phyloP scores from a whole-genome alignment of 768 basidiomycete genomes.

The Tephrocybe sp. region DNA sequence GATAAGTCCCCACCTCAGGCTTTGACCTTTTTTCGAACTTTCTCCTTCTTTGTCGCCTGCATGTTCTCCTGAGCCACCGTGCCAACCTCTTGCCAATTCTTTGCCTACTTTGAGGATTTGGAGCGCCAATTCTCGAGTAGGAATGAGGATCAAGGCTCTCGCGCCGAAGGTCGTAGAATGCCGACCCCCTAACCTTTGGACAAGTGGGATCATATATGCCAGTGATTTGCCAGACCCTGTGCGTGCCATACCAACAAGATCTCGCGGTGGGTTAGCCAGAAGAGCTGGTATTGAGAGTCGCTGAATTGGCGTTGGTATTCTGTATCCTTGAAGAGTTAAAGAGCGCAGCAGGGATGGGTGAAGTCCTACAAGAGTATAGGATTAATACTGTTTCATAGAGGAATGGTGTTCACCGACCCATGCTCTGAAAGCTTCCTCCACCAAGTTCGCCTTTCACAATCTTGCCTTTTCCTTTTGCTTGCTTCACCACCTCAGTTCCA shows the following conservation, averaged over 20 bases:
- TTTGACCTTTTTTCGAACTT: conserved; percentile 56
- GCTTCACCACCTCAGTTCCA: conserved; percentile 77
- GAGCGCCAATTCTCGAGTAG: conserved; percentile 90
- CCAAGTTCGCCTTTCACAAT: conserved; percentile 77
- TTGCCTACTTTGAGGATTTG: conserved; percentile 96
- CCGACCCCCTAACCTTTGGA: conserved; percentile 80
- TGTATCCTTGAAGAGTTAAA: conserved; percentile 89
- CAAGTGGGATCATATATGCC: conserved; percentile 91
- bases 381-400: conserved; percentile 2
- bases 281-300: conserved; percentile 85
- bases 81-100: conserved; percentile 85
- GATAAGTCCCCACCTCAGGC: conserved; percentile 86
- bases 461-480: conserved; percentile 71
- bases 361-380: conserved; percentile 53
- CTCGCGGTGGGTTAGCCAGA: conserved; percentile 80
- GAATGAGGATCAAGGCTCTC: conserved; percentile 85
- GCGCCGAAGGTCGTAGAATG: conserved; percentile 83
- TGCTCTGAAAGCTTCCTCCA: conserved; percentile 94
- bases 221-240: conserved; percentile 98
- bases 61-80: conserved; percentile 58
- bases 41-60: conserved; percentile 71
- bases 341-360: conserved; percentile 82
- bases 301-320: conserved; percentile 96
- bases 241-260: conserved; percentile 97
- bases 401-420: conserved; percentile 59